Conservation (phyloP, 164 flowering plant species). For the Buxus sempervirens region DNA sequence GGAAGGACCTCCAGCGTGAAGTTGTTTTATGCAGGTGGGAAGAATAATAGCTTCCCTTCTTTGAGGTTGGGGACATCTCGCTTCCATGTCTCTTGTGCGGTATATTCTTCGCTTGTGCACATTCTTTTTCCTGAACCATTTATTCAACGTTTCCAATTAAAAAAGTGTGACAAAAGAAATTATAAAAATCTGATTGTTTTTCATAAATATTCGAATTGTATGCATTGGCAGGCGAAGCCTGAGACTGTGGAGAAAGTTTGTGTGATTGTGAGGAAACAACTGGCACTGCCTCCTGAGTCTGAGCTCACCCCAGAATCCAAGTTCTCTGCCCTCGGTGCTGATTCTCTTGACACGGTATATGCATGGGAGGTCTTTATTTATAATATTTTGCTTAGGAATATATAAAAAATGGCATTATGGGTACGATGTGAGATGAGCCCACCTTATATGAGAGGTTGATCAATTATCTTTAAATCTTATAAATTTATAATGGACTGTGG, state of each 20-base stretch:
- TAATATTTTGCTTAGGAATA: background rate
- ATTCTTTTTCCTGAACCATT: background rate
- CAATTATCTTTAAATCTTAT: background rate
- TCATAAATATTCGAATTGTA: background rate
- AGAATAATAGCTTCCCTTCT: constrained; percentile 33
- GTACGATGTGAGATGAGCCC: background rate
- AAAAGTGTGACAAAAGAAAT: background rate
- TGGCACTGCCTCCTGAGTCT: constrained; percentile 46
- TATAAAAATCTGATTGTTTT: background rate
- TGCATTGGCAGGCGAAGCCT: constrained; percentile 56
- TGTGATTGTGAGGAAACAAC: constrained; percentile 58
- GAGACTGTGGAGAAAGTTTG: constrained; percentile 68
- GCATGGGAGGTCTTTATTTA: background rate
- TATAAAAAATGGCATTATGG: background rate
- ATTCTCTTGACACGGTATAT: constrained; percentile 78
- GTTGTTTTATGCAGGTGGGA: constrained; percentile 23
- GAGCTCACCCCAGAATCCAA: constrained; percentile 48
- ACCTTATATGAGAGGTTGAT: background rate
- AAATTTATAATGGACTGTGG: too few species aligned
- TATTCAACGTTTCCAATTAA: background rate
- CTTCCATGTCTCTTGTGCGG: constrained; percentile 35
- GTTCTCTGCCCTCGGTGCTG: constrained; percentile 70
- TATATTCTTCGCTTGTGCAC: constrained; percentile 6
- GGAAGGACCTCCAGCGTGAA: constrained; percentile 22
- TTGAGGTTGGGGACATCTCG: constrained; percentile 24